A percentile compares a stretch with the other conserved stretches of the same genome.
These are phyloP conservation scores for Chytriomyces sp. DNA, from an alignment of 192 early-diverging fungal species.

Conservation along the genomic window DNA sequence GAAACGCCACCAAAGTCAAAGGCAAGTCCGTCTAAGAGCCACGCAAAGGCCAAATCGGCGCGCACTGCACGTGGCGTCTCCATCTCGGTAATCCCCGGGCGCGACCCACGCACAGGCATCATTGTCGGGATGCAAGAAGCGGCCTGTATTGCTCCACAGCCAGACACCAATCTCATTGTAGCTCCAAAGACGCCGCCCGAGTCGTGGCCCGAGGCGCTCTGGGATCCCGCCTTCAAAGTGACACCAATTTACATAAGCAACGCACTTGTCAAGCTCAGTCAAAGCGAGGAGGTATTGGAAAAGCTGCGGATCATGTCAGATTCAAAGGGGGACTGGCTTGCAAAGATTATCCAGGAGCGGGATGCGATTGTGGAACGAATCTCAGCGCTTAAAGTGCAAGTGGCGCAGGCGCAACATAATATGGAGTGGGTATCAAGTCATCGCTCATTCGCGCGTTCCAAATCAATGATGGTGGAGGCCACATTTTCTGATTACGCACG, in stretches of 20 bases:
- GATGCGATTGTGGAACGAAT: not conserved
- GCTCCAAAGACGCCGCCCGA: not conserved
- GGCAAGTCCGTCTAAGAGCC: too few relatives aligned
- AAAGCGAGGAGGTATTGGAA: not conserved
- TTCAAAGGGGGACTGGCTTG: slow-evolving; percentile 15
- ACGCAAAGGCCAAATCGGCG: too few relatives aligned
- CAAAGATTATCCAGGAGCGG: slow-evolving; percentile 16
- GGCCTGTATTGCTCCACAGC: too few relatives aligned
- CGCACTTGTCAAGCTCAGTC: not conserved
- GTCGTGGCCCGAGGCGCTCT: not conserved
- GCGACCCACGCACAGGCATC: slow-evolving; percentile 23
- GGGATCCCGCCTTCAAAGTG: not conserved
- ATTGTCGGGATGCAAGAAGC: not conserved
- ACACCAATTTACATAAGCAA: slow-evolving; percentile 18
- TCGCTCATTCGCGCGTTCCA: not conserved
- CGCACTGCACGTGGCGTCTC: too few relatives aligned
- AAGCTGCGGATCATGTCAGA: not conserved
- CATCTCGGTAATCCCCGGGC: too few relatives aligned
- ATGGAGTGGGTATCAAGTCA: slow-evolving; percentile 7
- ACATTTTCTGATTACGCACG: slow-evolving; percentile 25
- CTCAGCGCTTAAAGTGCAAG: not conserved
- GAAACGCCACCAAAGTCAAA: not conserved
- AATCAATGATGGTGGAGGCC: slow-evolving; percentile 19
- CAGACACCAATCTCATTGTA: not conserved
- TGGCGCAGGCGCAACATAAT: not conserved